Percentiles rank a stretch among this genome's conserved stretches.
Conservation (phyloP, 495 filamentous ascomycete genomes). For the Neurospora intermedia region DNA sequence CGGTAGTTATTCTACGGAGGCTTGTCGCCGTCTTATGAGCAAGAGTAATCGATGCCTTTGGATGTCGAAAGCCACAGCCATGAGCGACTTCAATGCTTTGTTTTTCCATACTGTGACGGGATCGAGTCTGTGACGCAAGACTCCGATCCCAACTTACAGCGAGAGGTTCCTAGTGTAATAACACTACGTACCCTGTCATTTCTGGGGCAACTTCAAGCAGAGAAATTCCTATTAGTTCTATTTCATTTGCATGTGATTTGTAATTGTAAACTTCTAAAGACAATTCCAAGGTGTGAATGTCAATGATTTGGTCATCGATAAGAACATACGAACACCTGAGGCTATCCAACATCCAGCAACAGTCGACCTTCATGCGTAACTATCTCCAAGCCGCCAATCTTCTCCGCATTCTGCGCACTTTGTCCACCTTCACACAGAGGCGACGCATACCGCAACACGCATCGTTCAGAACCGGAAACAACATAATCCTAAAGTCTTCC, state of each 20-base stretch:
- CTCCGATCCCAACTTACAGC: not conserved
- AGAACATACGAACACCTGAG: not conserved
- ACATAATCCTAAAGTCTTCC: slow-evolving; percentile 29
- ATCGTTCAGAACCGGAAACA: not conserved
- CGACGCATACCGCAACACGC: slow-evolving; percentile 6
- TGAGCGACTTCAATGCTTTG: not conserved
- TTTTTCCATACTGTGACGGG: not conserved
- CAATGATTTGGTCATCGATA: not conserved
- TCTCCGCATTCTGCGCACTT: slow-evolving; percentile 39
- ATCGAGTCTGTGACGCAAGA: not conserved
- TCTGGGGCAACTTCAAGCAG: not conserved
- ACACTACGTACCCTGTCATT: not conserved
- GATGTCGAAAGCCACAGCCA: not conserved
- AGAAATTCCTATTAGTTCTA: not conserved
- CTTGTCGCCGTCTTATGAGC: not conserved
- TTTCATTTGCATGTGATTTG: not conserved
- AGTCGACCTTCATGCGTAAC: slow-evolving; percentile 40
- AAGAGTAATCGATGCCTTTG: not conserved
- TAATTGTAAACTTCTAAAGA: not conserved
- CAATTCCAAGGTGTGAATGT: not conserved
- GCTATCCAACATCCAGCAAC: not conserved
- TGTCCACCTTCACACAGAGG: slow-evolving; percentile 25
- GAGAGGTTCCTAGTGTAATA: not conserved
- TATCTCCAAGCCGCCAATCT: slow-evolving; percentile 36
- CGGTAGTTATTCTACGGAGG: not conserved